Evolutionary conservation across 805 yeast species (phyloP), one percentile per base, ranked within the genome.

Genomic region (Starmerella lactis-condensi): DNA sequence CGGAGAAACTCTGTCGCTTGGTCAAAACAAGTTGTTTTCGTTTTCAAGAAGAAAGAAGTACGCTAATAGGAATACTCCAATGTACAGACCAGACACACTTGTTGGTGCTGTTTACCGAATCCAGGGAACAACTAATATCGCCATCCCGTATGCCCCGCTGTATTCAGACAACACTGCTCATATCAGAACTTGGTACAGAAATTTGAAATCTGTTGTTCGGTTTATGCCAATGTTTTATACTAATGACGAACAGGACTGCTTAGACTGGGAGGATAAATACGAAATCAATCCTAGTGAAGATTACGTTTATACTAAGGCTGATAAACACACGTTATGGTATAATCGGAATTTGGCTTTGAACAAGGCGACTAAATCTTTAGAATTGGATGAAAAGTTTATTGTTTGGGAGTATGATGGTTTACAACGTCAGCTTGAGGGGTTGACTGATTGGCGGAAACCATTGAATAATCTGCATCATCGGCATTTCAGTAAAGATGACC

Each of bases 81-180:
- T 69, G 5, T 70, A 59, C 43, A 52, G 66, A 11, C 78, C 81
- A 0, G 54, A 60, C 13, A 61, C 69, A 1, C 65, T 67, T 52
- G 65, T 75, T 2, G 85, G 83, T 5, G 81, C 71, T 0, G 41
- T 75, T 2, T 75, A 62, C 47, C 60, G 60, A 33, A 69, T 76
- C 8, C 32, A 34, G 7, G 13, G 24, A 7, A 25, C 18, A 11
- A 29, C 22, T 6, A 33, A 20, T 10, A 38, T 43, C 28, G 42
- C 52, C 3, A 45, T 36, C 4, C 75, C 79, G 0, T 36, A 72
- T 3, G 41, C 58, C 22, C 81, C 82, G 0, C 47, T 75, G 22
- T 46, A 65, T n/a, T 72, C 78, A 0, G 77, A 72, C 35, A 62
- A 63, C 32, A 54, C 64, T 21, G 52, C 48, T 3, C 62, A 62